Conservation (phyloP, 2,329 filamentous ascomycete species). For the Penicillium brasilianum region DNA sequence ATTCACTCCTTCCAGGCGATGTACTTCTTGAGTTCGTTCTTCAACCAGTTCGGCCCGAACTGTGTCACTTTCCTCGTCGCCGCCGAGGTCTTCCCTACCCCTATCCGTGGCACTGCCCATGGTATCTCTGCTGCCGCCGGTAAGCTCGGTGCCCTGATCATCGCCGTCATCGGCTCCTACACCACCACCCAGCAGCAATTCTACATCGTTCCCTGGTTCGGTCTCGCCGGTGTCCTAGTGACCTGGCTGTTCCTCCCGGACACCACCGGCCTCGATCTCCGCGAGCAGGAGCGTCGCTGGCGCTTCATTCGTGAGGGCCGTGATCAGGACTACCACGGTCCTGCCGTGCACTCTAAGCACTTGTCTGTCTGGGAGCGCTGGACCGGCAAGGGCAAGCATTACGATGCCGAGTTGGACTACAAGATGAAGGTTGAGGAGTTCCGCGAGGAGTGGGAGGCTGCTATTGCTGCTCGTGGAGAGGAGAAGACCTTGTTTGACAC, state of each 20-base stretch:
- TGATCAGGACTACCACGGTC: constrained; percentile 84
- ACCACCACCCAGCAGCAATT: constrained; percentile 83
- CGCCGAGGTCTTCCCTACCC: constrained; percentile 91
- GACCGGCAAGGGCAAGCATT: constrained; percentile 76
- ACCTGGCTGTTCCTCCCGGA: constrained; percentile 88
- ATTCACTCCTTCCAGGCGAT: constrained; percentile 92
- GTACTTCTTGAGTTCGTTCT: constrained; percentile 97
- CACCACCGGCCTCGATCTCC: constrained; percentile 92
- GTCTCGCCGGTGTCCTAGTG: constrained; percentile 80
- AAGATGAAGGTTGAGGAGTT: constrained; percentile 84
- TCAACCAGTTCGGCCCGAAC: constrained; percentile 98
- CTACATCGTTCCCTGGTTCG: constrained; percentile 93
- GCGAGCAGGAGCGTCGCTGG: constrained; percentile 96
- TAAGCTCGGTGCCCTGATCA: constrained; percentile 84
- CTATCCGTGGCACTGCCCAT: constrained; percentile 89
- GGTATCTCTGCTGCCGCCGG: constrained; percentile 89
- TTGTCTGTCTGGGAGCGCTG: constrained; percentile 85
- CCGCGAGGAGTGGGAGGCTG: constrained; percentile 61
- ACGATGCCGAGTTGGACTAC: constrained; percentile 81
- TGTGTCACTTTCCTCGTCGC: constrained; percentile 94
- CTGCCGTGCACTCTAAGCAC: constrained; percentile 87
- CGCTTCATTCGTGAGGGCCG: constrained; percentile 78
- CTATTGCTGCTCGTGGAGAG: constrained; percentile 52
- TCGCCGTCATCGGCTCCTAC: constrained; percentile 71
- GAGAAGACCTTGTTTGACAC: constrained; percentile 44